A percentile compares a stretch with the other conserved stretches of the same genome.
Conservation (phyloP, 768 basidiomycete genomes). For the Floccularia luteovirens region DNA sequence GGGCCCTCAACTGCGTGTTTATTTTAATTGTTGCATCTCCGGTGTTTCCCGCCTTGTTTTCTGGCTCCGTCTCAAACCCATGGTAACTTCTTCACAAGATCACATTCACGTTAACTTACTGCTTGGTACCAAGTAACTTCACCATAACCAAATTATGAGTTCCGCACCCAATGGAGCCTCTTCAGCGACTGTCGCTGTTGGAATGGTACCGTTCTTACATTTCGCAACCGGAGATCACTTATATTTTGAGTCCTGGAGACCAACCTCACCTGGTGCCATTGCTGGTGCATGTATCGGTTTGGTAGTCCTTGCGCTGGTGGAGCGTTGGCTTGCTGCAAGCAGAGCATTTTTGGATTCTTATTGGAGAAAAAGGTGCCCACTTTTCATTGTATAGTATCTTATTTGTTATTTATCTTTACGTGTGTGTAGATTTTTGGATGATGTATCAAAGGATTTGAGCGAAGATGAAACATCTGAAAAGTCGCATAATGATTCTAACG, state of each 20-base stretch:
- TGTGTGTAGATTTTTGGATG: slow-evolving; percentile 1
- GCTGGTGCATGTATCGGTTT: slow-evolving; percentile 72
- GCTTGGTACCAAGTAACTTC: too few species aligned
- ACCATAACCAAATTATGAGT: too few species aligned
- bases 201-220: slow-evolving; percentile 68
- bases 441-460: slow-evolving; percentile 7
- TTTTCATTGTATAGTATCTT: not conserved
- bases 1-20: too few species aligned
- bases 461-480: too few species aligned
- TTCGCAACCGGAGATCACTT: slow-evolving; percentile 58
- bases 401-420: not conserved
- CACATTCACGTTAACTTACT: too few species aligned
- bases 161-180: too few species aligned
- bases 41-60: too few species aligned
- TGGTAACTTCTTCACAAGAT: too few species aligned
- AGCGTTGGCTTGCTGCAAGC: slow-evolving; percentile 59
- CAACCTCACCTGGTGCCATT: slow-evolving; percentile 61
- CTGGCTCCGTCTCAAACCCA: too few species aligned
- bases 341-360: slow-evolving; percentile 42
- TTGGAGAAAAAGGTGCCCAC: slow-evolving; percentile 53
- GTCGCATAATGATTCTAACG: too few species aligned
- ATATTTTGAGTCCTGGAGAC: slow-evolving; percentile 61
- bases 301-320: slow-evolving; percentile 58
- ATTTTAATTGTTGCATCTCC: too few species aligned
- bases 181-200: slow-evolving; percentile 13